Conservation (phyloP, 179 eudicot genomes). For the Carnegiea gigantea region DNA sequence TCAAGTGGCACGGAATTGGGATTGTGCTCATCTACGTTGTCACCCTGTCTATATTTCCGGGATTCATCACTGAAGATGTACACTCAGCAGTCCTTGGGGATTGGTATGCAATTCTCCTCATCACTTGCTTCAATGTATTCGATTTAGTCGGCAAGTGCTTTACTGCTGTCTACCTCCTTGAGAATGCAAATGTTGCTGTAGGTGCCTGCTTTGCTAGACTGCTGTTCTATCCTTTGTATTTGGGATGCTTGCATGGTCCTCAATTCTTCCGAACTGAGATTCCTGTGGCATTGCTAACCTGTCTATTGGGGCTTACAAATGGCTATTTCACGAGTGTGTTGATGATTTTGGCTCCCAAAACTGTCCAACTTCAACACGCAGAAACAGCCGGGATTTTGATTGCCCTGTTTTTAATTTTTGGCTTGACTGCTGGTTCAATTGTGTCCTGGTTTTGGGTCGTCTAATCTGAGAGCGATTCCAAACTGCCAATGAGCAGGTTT, state of each 20-base stretch:
- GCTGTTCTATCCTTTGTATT: slow-evolving; percentile 67
- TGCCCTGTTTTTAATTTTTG: slow-evolving; percentile 66
- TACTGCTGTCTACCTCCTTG: slow-evolving; percentile 56
- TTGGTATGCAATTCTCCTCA: slow-evolving; percentile 74
- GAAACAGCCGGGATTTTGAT: slow-evolving; percentile 78
- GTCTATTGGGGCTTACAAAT: slow-evolving; percentile 82
- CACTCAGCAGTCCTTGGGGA: slow-evolving; percentile 63
- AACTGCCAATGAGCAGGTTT: neutral
- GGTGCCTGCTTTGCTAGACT: slow-evolving; percentile 63
- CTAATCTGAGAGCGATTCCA: slow-evolving; percentile 23
- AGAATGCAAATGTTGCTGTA: slow-evolving; percentile 64
- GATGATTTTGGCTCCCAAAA: slow-evolving; percentile 78
- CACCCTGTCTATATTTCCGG: slow-evolving; percentile 81
- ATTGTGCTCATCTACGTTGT: slow-evolving; percentile 57
- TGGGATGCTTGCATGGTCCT: slow-evolving; percentile 80
- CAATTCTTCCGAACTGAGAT: slow-evolving; percentile 66
- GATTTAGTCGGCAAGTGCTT: slow-evolving; percentile 76
- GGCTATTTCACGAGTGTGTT: slow-evolving; percentile 79
- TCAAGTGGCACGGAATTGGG: slow-evolving; percentile 74
- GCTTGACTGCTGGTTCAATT: slow-evolving; percentile 75
- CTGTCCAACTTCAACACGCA: slow-evolving; percentile 61
- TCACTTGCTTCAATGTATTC: slow-evolving; percentile 67
- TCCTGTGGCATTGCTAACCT: slow-evolving; percentile 72
- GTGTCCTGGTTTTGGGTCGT: slow-evolving; percentile 90
- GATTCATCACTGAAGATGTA: slow-evolving; percentile 86